phyloP scores from a whole-genome alignment of 805 yeast genomes.

The Saccharomycopsis capsularis region DNA sequence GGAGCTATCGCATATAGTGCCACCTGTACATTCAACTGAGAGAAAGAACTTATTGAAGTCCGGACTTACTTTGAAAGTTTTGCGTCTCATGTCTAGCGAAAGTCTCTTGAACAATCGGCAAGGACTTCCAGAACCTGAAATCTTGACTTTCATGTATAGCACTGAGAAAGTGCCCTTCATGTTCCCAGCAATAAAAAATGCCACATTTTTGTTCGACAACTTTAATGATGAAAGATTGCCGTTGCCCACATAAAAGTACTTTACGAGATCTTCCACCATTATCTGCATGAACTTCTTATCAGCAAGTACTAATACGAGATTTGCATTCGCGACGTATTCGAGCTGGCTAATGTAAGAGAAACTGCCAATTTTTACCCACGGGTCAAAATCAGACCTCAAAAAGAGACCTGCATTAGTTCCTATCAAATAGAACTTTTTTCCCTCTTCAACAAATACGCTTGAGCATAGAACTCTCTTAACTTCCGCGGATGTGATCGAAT shows the following conservation, averaged over 20 bases:
- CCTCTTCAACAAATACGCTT: not conserved
- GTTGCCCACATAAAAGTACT: not conserved
- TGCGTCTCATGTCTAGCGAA: conserved; percentile 10
- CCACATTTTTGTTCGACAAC: conserved; percentile 18
- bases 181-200: conserved; percentile 12
- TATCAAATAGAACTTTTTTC: conserved; percentile 8
- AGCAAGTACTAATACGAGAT: conserved; percentile 6
- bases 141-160: conserved; percentile 21
- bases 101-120: conserved; percentile 15
- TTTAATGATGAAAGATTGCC: conserved; percentile 2
- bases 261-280: conserved; percentile 7
- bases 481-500: not conserved
- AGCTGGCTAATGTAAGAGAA: conserved; percentile 7
- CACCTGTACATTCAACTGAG: conserved; percentile 16
- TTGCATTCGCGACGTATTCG: conserved; percentile 15
- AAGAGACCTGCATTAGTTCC: conserved; percentile 12
- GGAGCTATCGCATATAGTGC: conserved; percentile 7
- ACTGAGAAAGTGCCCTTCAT: conserved; percentile 8
- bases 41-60: conserved; percentile 19
- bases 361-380: conserved; percentile 14
- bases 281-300: conserved; percentile 19
- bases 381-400: conserved; percentile 4
- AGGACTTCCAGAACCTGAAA: conserved; percentile 13
- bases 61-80: conserved; percentile 8
- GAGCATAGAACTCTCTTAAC: conserved; percentile 3